phyloP scores from a whole-genome alignment of 768 basidiomycete genomes.

The Boletellus emodensis region DNA sequence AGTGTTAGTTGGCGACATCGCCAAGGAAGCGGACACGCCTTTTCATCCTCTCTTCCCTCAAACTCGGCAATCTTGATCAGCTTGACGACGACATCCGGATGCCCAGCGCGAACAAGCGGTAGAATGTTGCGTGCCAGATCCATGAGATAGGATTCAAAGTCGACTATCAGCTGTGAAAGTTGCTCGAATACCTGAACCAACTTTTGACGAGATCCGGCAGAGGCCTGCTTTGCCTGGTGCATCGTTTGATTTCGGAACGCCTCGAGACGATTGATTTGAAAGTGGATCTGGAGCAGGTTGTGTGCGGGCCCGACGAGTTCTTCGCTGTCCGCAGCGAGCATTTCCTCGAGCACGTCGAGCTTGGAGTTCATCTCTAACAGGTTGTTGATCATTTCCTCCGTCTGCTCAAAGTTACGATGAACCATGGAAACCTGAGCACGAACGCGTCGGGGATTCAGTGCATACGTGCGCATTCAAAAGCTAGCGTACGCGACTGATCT shows the following conservation, averaged over 20 bases:
- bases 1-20: neutral
- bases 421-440: slow-evolving; percentile 85
- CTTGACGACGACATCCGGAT: slow-evolving; percentile 85
- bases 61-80: slow-evolving; percentile 91
- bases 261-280: slow-evolving; percentile 88
- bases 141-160: slow-evolving; percentile 83
- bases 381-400: slow-evolving; percentile 93
- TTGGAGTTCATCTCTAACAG: slow-evolving; percentile 88
- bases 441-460: neutral
- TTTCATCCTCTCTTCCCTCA: slow-evolving; percentile 92
- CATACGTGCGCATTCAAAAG: neutral
- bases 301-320: slow-evolving; percentile 84
- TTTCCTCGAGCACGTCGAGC: slow-evolving; percentile 70
- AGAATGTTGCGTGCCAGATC: slow-evolving; percentile 75
- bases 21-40: slow-evolving; percentile 47
- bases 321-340: slow-evolving; percentile 70
- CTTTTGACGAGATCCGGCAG: slow-evolving; percentile 60
- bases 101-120: slow-evolving; percentile 71
- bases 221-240: slow-evolving; percentile 87
- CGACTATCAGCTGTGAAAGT: slow-evolving; percentile 70
- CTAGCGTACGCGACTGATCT: slow-evolving; percentile 81
- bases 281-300: slow-evolving; percentile 87
- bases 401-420: slow-evolving; percentile 91
- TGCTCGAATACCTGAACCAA: slow-evolving; percentile 81
- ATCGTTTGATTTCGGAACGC: slow-evolving; percentile 92